These are phyloP conservation scores for Gremmenia infestans DNA, from an alignment of 2,329 filamentous ascomycete genomes.

Conservation along the genomic window DNA sequence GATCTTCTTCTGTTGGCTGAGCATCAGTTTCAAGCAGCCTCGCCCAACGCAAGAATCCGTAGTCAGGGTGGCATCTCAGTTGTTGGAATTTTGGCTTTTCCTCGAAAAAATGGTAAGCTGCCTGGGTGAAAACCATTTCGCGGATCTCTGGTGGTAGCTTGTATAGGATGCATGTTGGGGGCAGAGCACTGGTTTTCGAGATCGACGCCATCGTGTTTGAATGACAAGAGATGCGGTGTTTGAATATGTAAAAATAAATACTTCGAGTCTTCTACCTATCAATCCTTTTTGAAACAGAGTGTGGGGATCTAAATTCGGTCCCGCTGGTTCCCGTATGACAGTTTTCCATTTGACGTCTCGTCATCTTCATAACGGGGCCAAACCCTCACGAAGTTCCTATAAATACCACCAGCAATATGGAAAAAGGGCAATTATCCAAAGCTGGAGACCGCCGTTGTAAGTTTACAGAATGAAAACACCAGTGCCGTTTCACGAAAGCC, in stretches of 20 bases:
- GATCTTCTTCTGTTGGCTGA: background rate
- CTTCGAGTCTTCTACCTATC: background rate
- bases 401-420: no score
- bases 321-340: no score
- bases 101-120: background rate
- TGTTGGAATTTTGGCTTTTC: background rate
- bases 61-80: background rate
- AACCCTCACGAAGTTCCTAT: no score
- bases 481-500: no score
- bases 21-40: background rate
- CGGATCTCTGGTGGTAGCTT: background rate
- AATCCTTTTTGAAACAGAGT: no score
- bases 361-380: no score
- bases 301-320: no score
- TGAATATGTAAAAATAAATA: background rate
- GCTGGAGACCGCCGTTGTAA: no score
- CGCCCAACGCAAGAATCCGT: background rate
- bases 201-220: background rate
- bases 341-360: no score
- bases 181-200: background rate
- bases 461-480: no score
- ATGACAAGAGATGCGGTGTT: background rate
- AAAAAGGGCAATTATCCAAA: no score
- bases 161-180: background rate
- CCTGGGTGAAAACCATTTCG: background rate